phyloP scores from a whole-genome alignment of 192 early-diverging fungal genomes.

The Coemansia sp. region DNA sequence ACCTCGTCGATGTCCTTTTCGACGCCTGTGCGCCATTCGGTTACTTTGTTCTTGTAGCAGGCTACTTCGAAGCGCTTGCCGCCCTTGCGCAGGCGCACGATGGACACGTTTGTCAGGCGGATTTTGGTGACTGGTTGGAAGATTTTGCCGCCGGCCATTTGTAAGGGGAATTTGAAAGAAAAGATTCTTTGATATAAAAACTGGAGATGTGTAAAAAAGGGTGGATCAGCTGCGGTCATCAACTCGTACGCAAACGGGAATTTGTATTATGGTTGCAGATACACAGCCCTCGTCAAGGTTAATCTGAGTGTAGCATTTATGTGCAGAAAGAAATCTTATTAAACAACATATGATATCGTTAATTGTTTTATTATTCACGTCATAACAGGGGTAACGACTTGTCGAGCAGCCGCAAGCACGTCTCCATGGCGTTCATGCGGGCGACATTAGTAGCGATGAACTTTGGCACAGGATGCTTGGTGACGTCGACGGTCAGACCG shows the following conservation, averaged over 20 bases:
- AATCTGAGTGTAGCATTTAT: too few species aligned
- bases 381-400: too few species aligned
- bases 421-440: constrained; percentile 12
- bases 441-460: constrained; percentile 13
- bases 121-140: constrained; percentile 50
- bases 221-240: too few species aligned
- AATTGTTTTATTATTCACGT: too few species aligned
- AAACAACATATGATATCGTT: too few species aligned
- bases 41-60: constrained; percentile 98
- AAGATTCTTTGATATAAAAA: constrained; percentile 5
- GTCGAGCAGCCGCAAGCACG: constrained; percentile 21
- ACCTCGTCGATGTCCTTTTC: constrained; percentile 98
- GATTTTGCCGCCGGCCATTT: constrained; percentile 46
- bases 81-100: constrained; percentile 93
- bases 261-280: too few species aligned
- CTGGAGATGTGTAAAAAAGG: too few species aligned
- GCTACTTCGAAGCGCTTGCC: constrained; percentile 98
- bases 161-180: not conserved
- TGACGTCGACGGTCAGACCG: constrained; percentile 11
- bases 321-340: too few species aligned
- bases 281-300: too few species aligned
- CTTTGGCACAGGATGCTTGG: constrained; percentile 11
- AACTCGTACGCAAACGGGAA: too few species aligned
- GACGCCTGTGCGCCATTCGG: constrained; percentile 90
- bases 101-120: constrained; percentile 92